Percentiles rank a stretch among this genome's conserved stretches.
phyloP scores from a whole-genome alignment of 78 protist genomes.

The Pelomyxa schiedti region DNA sequence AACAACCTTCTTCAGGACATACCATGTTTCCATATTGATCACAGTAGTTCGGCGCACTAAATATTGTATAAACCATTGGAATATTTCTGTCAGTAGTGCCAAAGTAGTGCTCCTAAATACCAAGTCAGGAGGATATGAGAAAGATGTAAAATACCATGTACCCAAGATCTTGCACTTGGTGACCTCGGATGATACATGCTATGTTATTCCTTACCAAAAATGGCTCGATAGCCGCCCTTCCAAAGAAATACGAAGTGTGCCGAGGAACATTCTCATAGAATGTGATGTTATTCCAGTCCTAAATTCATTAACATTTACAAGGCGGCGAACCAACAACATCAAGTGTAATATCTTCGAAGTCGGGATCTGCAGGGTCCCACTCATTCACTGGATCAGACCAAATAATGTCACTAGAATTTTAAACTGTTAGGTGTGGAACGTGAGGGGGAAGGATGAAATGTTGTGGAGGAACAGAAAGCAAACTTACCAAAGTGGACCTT shows the following conservation, averaged over 20 bases:
- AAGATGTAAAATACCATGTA: no score
- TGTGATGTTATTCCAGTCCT: background rate
- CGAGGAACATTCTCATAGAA: background rate
- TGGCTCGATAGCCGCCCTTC: background rate
- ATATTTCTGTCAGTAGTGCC: slow-evolving; percentile 3
- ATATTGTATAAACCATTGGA: slow-evolving; percentile 73
- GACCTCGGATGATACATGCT: slow-evolving; percentile 49
- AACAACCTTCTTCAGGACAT: no score
- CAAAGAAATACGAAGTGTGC: background rate
- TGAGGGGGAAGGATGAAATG: no score
- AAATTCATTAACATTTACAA: no score
- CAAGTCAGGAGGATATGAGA: no score
- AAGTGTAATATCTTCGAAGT: background rate
- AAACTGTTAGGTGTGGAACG: no score
- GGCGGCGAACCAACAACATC: no score
- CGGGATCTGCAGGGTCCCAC: background rate
- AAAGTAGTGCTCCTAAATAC: no score
- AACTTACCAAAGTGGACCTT: no score
- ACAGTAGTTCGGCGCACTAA: slow-evolving; percentile 74
- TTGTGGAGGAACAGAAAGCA: no score
- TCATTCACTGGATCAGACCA: background rate
- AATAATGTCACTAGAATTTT: background rate
- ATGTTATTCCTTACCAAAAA: background rate
- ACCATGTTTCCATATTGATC: slow-evolving; percentile 67
- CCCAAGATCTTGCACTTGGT: slow-evolving; percentile 66